Evolutionary conservation across 1,284 basidiomycete genomes (phyloP).

Genomic region (Porodaedalea pini): DNA sequence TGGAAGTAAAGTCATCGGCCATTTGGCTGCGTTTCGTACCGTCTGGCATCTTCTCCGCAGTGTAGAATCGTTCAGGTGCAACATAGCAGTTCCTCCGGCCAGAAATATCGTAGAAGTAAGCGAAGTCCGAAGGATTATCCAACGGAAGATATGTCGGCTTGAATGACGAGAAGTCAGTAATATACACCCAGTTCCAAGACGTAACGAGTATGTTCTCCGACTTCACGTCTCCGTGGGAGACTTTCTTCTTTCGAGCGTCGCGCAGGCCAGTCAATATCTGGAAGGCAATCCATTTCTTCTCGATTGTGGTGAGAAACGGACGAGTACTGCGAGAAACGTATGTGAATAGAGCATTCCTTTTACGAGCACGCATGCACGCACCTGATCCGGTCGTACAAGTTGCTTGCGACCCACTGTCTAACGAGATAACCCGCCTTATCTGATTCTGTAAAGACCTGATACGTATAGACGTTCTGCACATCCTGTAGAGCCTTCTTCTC

Average conservation of each 20-base stretch:
- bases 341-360: not conserved
- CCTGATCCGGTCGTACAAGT: conserved; percentile 97
- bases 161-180: conserved; percentile 96
- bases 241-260: conserved; percentile 77
- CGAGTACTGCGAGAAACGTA: conserved; percentile 64
- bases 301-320: conserved; percentile 86
- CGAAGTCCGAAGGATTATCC: conserved; percentile 97
- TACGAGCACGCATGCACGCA: conserved; percentile 36
- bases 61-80: conserved; percentile 95
- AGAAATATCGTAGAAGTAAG: conserved; percentile 96
- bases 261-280: conserved; percentile 86
- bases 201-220: conserved; percentile 97
- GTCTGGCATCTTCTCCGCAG: conserved; percentile 64
- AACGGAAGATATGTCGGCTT: conserved; percentile 95
- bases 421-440: conserved; percentile 96
- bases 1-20: conserved; percentile 41
- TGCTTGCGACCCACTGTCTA: conserved; percentile 92
- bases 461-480: conserved; percentile 86
- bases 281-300: conserved; percentile 99
- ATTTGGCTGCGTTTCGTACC: conserved; percentile 6
- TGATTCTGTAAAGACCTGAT: conserved; percentile 90
- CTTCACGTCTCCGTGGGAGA: conserved; percentile 97
- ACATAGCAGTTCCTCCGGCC: conserved; percentile 92
- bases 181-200: conserved; percentile 92
- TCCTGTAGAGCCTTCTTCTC: conserved; percentile 84